A percentile compares a stretch with the other conserved stretches of the same genome.
phyloP scores from a whole-genome alignment of 2,329 filamentous ascomycete genomes.

The Fusarium nelsonii region DNA sequence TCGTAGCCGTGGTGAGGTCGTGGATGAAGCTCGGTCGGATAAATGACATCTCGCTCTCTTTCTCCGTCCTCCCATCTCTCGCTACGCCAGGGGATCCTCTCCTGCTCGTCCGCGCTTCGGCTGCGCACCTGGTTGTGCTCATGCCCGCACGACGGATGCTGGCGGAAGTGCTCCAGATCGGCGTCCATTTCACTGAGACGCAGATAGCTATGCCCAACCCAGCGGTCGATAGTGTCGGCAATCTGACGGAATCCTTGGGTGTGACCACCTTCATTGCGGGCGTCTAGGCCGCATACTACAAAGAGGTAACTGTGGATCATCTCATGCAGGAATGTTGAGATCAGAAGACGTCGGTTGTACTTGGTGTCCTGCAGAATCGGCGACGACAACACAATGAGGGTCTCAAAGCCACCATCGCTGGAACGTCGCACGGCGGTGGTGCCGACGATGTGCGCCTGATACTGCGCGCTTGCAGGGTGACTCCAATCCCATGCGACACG shows the following conservation, averaged over 20 bases:
- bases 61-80: constrained; percentile 39
- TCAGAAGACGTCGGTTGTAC: constrained; percentile 71
- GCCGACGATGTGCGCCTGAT: constrained; percentile 69
- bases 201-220: constrained; percentile 68
- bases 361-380: constrained; percentile 67
- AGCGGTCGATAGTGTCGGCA: constrained; percentile 69
- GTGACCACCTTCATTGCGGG: constrained; percentile 68
- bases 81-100: constrained; percentile 33
- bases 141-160: constrained; percentile 39
- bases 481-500: constrained; percentile 74
- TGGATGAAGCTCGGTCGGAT: constrained; percentile 37
- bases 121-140: constrained; percentile 42
- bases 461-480: constrained; percentile 61
- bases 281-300: constrained; percentile 70
- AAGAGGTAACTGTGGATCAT: constrained; percentile 76
- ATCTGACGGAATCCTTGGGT: constrained; percentile 71
- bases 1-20: constrained; percentile 37
- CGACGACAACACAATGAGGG: constrained; percentile 70
- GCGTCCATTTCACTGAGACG: constrained; percentile 71
- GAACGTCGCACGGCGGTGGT: constrained; percentile 69
- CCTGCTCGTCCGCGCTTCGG: constrained; percentile 32
- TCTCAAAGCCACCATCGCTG: constrained; percentile 67
- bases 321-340: constrained; percentile 75
- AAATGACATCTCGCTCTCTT: constrained; percentile 28
- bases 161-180: constrained; percentile 67